Conservation (phyloP, 108 stramenopile species). For the Conticribra guillardii region DNA sequence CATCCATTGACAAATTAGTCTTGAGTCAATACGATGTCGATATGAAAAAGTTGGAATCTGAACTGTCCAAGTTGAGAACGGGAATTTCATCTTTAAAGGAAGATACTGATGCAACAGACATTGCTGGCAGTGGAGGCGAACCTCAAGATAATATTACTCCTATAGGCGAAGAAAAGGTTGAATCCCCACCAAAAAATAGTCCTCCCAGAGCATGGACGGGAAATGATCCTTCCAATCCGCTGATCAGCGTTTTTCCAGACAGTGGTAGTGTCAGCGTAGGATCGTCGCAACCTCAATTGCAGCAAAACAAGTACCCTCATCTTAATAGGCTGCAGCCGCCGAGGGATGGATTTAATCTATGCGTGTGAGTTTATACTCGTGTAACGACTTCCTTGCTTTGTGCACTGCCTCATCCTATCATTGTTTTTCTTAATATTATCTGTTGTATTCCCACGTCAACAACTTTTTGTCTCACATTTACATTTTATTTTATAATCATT, state of each 20-base stretch:
- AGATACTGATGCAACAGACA: background rate
- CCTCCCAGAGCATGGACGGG: background rate
- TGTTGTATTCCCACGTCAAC: too few species aligned
- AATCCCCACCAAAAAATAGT: background rate
- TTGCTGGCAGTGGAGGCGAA: constrained; percentile 1
- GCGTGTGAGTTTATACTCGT: constrained; percentile 62
- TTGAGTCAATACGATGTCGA: constrained; percentile 66
- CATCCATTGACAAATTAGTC: constrained; percentile 64
- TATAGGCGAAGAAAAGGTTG: constrained; percentile 1
- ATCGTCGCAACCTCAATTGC: constrained; percentile 1
- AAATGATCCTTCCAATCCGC: background rate
- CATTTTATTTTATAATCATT: background rate
- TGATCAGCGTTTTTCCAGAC: background rate
- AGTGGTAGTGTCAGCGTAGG: background rate
- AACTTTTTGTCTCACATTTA: background rate
- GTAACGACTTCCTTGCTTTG: background rate
- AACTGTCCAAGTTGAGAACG: constrained; percentile 56
- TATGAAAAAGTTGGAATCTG: constrained; percentile 53
- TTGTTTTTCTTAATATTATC: too few species aligned
- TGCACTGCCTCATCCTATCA: too few species aligned
- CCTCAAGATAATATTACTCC: too few species aligned
- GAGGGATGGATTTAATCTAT: constrained; percentile 82
- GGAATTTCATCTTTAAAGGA: constrained; percentile 14
- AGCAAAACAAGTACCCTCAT: constrained; percentile 28
- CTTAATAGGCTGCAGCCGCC: constrained; percentile 75